These are phyloP conservation scores for Lactarius vividus DNA, from an alignment of 768 basidiomycete genomes.

Conservation along the genomic window DNA sequence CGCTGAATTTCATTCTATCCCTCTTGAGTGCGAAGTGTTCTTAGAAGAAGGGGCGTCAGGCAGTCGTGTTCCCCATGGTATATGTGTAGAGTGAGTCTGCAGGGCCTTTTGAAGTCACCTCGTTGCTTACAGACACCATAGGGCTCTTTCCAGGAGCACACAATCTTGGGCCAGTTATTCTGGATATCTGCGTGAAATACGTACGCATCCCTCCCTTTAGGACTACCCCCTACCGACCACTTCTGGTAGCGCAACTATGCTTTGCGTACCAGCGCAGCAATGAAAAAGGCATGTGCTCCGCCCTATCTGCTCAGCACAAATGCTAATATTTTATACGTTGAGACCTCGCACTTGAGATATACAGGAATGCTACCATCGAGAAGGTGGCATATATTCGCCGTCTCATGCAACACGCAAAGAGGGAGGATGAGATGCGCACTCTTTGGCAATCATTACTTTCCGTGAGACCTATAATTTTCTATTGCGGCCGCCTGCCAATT, in stretches of 20 bases:
- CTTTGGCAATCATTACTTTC: slow-evolving; percentile 21
- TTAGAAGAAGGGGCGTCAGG: background rate
- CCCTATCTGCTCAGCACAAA: background rate
- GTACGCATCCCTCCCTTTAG: slow-evolving; percentile 1
- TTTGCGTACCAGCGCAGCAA: slow-evolving; percentile 25
- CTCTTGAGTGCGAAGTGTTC: slow-evolving; percentile 27
- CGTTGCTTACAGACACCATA: background rate
- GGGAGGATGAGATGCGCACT: slow-evolving; percentile 4
- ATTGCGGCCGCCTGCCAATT: background rate
- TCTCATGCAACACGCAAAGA: slow-evolving; percentile 17
- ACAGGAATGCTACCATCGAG: slow-evolving; percentile 28
- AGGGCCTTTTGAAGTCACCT: background rate
- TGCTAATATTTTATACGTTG: background rate
- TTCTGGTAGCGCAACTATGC: slow-evolving; percentile 26
- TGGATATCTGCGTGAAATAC: slow-evolving; percentile 28
- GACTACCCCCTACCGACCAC: background rate
- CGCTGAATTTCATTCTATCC: slow-evolving; percentile 23
- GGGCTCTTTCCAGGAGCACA: slow-evolving; percentile 27
- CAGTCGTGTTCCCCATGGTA: slow-evolving; percentile 8
- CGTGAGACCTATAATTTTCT: slow-evolving; percentile 1
- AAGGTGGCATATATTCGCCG: slow-evolving; percentile 25
- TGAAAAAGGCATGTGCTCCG: slow-evolving; percentile 15
- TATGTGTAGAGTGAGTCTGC: slow-evolving; percentile 26
- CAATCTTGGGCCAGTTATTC: slow-evolving; percentile 30
- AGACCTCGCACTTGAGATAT: slow-evolving; percentile 26